A percentile compares a stretch with the other conserved stretches of the same genome.
phyloP scores from a whole-genome alignment of 2,329 filamentous ascomycete species.

The Thielaviopsis ethacetica region DNA sequence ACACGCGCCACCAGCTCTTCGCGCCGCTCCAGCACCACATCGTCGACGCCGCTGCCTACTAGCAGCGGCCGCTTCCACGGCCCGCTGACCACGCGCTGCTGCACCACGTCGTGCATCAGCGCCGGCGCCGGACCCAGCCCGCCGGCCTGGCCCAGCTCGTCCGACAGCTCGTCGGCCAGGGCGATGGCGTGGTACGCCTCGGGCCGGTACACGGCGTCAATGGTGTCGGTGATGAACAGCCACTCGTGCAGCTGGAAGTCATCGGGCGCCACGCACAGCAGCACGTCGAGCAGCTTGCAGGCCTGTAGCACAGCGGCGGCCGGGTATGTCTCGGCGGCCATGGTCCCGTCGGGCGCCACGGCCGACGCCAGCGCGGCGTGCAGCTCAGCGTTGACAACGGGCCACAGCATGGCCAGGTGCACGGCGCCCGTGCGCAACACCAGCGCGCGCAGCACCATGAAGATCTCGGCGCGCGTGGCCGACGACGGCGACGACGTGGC shows the following conservation, averaged over 20 bases:
- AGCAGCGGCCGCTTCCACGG: slow-evolving; percentile 32
- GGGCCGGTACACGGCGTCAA: slow-evolving; percentile 83
- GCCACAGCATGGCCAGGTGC: slow-evolving; percentile 77
- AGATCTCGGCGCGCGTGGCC: slow-evolving; percentile 73
- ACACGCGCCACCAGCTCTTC: slow-evolving; percentile 61
- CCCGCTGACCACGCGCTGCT: slow-evolving; percentile 21
- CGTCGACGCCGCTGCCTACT: slow-evolving; percentile 35
- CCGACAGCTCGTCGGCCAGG: slow-evolving; percentile 70
- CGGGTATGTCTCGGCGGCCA: slow-evolving; percentile 55
- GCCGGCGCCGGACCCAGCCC: slow-evolving; percentile 19
- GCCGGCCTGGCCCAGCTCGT: slow-evolving; percentile 42
- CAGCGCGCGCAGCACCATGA: slow-evolving; percentile 71
- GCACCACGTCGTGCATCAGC: slow-evolving; percentile 13
- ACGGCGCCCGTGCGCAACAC: slow-evolving; percentile 63
- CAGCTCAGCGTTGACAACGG: slow-evolving; percentile 72
- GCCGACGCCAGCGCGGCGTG: slow-evolving; percentile 65
- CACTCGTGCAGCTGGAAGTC: slow-evolving; percentile 98
- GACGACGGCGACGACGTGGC: slow-evolving; percentile 84
- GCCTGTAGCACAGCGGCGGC: slow-evolving; percentile 69
- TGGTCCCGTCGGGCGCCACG: slow-evolving; percentile 46
- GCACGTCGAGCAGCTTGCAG: slow-evolving; percentile 78
- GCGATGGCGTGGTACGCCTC: slow-evolving; percentile 52
- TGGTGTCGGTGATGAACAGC: slow-evolving; percentile 93
- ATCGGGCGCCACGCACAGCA: slow-evolving; percentile 77
- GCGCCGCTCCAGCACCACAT: slow-evolving; percentile 39